These are phyloP conservation scores for Gamsiella multidivaricata DNA, from an alignment of 192 early-diverging fungal species.

Conservation along the genomic window DNA sequence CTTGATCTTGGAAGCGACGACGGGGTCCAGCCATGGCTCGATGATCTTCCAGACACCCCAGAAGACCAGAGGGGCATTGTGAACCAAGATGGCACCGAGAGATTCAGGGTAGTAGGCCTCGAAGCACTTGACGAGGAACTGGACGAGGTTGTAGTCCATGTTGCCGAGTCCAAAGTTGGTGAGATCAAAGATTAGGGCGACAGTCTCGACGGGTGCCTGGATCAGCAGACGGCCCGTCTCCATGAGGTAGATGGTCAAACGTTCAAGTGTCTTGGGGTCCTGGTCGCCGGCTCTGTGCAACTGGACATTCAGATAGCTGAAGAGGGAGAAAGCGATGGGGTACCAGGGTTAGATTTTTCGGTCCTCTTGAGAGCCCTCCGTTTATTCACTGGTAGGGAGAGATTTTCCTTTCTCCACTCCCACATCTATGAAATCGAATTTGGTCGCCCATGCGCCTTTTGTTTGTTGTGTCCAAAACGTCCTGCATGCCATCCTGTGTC, in stretches of 20 bases:
- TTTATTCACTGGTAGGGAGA: too few relatives aligned
- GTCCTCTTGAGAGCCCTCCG: too few relatives aligned
- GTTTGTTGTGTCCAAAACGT: too few relatives aligned
- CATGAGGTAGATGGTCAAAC: conserved; percentile 80
- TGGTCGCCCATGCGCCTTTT: too few relatives aligned
- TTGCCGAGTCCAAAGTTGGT: conserved; percentile 13
- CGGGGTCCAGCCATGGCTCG: conserved; percentile 88
- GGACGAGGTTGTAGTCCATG: conserved; percentile 56
- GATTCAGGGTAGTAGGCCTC: conserved; percentile 94
- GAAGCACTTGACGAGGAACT: conserved; percentile 83
- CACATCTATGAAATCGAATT: too few relatives aligned
- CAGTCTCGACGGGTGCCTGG: conserved; percentile 72
- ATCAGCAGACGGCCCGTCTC: conserved; percentile 76
- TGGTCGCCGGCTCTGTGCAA: conserved; percentile 68
- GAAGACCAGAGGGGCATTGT: conserved; percentile 93
- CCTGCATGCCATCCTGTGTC: too few relatives aligned
- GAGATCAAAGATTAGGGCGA: conserved; percentile 59
- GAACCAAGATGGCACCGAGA: conserved; percentile 83
- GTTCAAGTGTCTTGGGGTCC: conserved; percentile 71
- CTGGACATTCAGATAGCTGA: conserved; percentile 64
- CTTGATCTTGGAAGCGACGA: conserved; percentile 87
- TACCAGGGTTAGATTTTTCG: not conserved
- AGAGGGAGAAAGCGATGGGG: not conserved
- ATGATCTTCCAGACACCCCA: conserved; percentile 87
- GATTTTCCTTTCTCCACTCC: too few relatives aligned